phyloP scores from a whole-genome alignment of 2,329 filamentous ascomycete species.

The Aspergillus japonicus region DNA sequence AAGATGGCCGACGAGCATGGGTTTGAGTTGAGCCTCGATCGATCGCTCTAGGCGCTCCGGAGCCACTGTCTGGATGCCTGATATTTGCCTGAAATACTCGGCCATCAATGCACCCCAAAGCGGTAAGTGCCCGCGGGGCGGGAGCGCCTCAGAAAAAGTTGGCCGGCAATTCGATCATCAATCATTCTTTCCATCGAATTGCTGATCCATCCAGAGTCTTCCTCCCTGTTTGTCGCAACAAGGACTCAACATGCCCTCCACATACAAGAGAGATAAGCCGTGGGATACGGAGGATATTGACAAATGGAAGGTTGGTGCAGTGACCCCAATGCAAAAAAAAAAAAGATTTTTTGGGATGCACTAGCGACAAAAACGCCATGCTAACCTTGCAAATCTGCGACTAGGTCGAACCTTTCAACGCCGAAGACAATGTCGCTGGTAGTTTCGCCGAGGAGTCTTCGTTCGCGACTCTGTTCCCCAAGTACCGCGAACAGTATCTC shows the following conservation, averaged over 20 bases:
- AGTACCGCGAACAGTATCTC: constrained; percentile 92
- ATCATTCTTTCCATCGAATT: constrained; percentile 8
- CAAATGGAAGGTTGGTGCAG: constrained; percentile 73
- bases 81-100: constrained; percentile 4
- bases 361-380: constrained; percentile 5
- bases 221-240: background rate
- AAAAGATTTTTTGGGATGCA: background rate
- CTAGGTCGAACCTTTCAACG: constrained; percentile 76
- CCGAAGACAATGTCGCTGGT: constrained; percentile 79
- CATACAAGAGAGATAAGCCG: constrained; percentile 83
- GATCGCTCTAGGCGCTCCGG: constrained; percentile 18
- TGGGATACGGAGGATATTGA: constrained; percentile 98
- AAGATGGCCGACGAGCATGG: background rate
- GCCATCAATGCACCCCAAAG: constrained; percentile 11
- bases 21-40: constrained; percentile 4
- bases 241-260: constrained; percentile 71
- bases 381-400: constrained; percentile 6
- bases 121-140: constrained; percentile 22
- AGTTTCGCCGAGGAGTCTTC: constrained; percentile 91
- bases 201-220: constrained; percentile 4
- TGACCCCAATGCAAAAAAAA: background rate
- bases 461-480: constrained; percentile 81
- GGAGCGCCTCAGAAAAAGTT: constrained; percentile 21
- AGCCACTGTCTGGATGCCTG: constrained; percentile 16
- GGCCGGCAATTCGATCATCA: constrained; percentile 15